Evolutionary conservation across 208 protist genomes (phyloP).

Genomic region (Leishmania aethiopica): DNA sequence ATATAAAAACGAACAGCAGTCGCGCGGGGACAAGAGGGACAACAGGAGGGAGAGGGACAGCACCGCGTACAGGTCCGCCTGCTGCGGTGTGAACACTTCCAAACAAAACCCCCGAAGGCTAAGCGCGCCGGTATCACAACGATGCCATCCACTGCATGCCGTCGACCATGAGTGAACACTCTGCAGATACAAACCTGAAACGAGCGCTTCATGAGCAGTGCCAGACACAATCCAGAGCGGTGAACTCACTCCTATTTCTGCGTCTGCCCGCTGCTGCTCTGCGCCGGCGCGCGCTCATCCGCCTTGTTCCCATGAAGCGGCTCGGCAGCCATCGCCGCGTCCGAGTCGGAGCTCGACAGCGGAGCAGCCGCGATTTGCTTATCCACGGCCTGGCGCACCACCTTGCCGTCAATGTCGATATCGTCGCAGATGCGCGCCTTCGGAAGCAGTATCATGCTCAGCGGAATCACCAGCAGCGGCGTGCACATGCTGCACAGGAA

Average conservation of each 20-base stretch:
- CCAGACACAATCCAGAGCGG: too few species aligned
- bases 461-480: slow-evolving; percentile 55
- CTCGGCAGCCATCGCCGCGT: neutral
- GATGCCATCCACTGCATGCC: too few species aligned
- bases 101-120: too few species aligned
- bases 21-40: too few species aligned
- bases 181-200: too few species aligned
- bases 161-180: too few species aligned
- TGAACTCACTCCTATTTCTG: neutral
- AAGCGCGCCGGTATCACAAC: too few species aligned
- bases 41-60: too few species aligned
- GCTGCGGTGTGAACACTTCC: too few species aligned
- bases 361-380: slow-evolving; percentile 5
- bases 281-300: neutral
- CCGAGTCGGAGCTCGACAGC: neutral
- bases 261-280: neutral
- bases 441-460: slow-evolving; percentile 51
- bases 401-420: slow-evolving; percentile 44
- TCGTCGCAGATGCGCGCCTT: slow-evolving; percentile 52
- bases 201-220: too few species aligned
- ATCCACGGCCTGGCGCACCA: slow-evolving; percentile 16
- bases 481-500: slow-evolving; percentile 48
- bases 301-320: neutral
- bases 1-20: too few species aligned
- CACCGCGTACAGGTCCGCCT: too few species aligned